These are phyloP conservation scores for Eucalyptus shirleyi DNA, from an alignment of 345 rosid species.

Conservation along the genomic window DNA sequence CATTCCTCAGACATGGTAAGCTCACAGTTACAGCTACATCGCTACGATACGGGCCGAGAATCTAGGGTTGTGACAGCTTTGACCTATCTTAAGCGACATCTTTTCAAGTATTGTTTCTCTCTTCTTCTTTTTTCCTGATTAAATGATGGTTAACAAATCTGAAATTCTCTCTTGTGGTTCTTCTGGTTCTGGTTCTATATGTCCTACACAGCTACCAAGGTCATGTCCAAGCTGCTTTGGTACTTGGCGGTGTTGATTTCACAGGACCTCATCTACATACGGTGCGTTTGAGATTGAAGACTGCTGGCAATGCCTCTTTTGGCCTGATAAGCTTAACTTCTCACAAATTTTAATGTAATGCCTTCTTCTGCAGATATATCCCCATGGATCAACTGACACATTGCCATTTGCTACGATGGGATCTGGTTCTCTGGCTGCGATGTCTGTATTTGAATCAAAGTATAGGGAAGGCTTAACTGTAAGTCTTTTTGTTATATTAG, in stretches of 20 bases:
- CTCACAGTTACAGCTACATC: conserved; percentile 5
- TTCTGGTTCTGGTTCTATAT: background rate
- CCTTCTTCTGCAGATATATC: conserved; percentile 2
- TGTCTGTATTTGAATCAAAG: conserved; percentile 13
- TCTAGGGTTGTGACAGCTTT: conserved; percentile 10
- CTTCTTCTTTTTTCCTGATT: background rate
- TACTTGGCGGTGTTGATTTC: conserved; percentile 9
- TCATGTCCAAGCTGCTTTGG: conserved; percentile 6
- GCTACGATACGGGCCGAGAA: background rate
- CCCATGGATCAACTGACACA: conserved; percentile 12
- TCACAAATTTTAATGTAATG: background rate
- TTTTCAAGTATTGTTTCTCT: background rate
- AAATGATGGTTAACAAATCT: background rate
- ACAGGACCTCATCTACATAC: conserved; percentile 12
- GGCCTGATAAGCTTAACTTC: background rate
- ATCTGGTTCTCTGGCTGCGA: conserved; percentile 14
- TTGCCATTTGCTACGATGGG: conserved; percentile 14
- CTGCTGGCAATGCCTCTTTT: background rate
- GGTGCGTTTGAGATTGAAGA: background rate
- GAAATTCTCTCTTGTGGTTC: background rate
- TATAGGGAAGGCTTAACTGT: conserved; percentile 8
- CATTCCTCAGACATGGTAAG: conserved; percentile 6
- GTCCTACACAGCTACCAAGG: conserved; percentile 5
- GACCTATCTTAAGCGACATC: conserved; percentile 2
- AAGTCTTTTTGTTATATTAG: background rate